Conservation (phyloP, 2,329 filamentous ascomycete genomes). For the Arthroderma sp. region DNA sequence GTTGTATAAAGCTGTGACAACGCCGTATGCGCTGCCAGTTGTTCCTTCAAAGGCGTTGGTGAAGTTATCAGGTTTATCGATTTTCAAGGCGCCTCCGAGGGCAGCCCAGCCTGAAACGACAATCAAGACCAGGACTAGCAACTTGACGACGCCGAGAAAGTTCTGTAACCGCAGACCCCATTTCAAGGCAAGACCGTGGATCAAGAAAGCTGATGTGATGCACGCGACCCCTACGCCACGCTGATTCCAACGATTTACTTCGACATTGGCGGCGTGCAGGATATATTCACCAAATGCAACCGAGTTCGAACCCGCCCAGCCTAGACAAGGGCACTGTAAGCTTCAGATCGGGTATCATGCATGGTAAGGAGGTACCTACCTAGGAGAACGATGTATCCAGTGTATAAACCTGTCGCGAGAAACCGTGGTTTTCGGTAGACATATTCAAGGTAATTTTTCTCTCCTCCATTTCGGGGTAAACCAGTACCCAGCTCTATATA, state of each 20-base stretch:
- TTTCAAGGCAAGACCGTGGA: constrained; percentile 51
- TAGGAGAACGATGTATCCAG: constrained; percentile 32
- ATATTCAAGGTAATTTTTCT: constrained; percentile 57
- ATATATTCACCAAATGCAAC: constrained; percentile 61
- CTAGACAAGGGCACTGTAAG: constrained; percentile 1
- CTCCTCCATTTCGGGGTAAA: constrained; percentile 53
- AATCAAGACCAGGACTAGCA: constrained; percentile 53
- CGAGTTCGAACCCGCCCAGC: constrained; percentile 52
- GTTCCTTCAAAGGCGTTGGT: constrained; percentile 52
- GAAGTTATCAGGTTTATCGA: constrained; percentile 49
- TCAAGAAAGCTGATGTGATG: constrained; percentile 50
- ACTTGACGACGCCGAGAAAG: constrained; percentile 51
- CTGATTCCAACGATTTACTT: constrained; percentile 55
- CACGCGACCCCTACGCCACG: constrained; percentile 53
- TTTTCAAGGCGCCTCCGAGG: constrained; percentile 46
- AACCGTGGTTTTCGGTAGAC: constrained; percentile 49
- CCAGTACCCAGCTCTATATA: constrained; percentile 54
- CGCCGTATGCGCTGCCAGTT: constrained; percentile 51
- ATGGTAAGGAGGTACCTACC: constrained; percentile 22
- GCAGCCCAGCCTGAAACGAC: constrained; percentile 50
- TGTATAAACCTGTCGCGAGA: constrained; percentile 49
- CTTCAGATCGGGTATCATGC: background rate
- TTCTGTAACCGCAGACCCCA: constrained; percentile 58
- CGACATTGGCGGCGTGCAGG: constrained; percentile 49
- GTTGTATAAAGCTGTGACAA: constrained; percentile 59